A percentile compares a stretch with the other conserved stretches of the same genome.
Conservation (phyloP, 306 rosid genomes). For the Lathyrus sativus region DNA sequence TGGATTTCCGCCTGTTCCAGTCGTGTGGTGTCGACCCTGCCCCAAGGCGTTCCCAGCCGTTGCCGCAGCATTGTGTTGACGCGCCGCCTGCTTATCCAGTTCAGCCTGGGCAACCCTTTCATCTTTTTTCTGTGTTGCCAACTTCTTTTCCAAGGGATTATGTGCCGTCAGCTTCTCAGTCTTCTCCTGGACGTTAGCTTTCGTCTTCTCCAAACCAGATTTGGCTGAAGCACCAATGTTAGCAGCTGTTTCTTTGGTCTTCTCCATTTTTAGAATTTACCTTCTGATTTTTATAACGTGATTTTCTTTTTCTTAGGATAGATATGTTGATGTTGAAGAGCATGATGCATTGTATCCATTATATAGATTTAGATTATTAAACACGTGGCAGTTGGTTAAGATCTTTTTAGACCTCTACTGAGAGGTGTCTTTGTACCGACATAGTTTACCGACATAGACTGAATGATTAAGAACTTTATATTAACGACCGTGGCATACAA, state of each 20-base stretch:
- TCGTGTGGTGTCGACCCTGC: not conserved
- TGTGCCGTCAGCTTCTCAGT: constrained; percentile 56
- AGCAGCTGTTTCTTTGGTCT: constrained; percentile 60
- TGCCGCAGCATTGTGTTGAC: constrained; percentile 46
- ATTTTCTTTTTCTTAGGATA: too few relatives aligned
- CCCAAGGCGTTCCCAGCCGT: constrained; percentile 11
- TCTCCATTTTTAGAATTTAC: constrained; percentile 46
- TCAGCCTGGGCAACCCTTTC: constrained; percentile 49
- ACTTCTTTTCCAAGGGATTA: constrained; percentile 60
- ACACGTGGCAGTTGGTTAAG: not conserved
- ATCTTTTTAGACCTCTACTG: not conserved
- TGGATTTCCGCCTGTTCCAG: constrained; percentile 28
- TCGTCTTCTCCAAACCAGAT: constrained; percentile 83
- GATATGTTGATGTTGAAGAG: not conserved
- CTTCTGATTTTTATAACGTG: not conserved
- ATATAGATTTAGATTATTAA: not conserved
- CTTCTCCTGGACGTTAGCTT: constrained; percentile 77
- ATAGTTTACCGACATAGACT: too few relatives aligned
- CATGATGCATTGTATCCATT: not conserved
- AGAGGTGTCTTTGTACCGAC: too few relatives aligned
- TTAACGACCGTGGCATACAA: too few relatives aligned
- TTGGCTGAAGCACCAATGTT: constrained; percentile 77
- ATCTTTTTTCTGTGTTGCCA: constrained; percentile 58
- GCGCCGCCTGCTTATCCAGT: constrained; percentile 60
- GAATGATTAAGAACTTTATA: too few relatives aligned